phyloP scores from a whole-genome alignment of 768 basidiomycete genomes.

The Sutorius australiensis region DNA sequence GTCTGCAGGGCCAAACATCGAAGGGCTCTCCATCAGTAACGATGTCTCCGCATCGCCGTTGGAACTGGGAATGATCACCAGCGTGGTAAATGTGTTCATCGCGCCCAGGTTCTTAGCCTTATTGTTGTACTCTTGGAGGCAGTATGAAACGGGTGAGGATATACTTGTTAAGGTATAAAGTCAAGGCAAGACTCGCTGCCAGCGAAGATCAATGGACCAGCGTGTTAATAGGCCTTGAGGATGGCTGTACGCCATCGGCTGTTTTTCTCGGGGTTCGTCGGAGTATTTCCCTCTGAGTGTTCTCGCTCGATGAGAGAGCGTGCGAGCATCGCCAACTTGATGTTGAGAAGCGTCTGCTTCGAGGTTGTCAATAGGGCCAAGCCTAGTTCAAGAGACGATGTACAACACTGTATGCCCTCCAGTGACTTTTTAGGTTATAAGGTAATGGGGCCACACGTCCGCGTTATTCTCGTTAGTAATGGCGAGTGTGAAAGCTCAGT shows the following conservation, averaged over 20 bases:
- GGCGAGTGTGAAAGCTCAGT: no score
- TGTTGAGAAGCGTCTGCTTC: no score
- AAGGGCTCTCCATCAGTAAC: not conserved
- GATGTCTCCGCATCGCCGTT: conserved; percentile 2
- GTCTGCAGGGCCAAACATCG: conserved; percentile 1
- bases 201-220: not conserved
- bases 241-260: not conserved
- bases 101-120: not conserved
- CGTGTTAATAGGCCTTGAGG: not conserved
- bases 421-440: no score
- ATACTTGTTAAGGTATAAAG: not conserved
- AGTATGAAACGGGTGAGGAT: no score
- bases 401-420: no score
- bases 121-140: not conserved
- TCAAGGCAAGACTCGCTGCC: not conserved
- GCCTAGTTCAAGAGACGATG: no score
- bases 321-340: no score
- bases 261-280: not conserved
- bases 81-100: conserved; percentile 3
- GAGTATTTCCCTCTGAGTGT: no score
- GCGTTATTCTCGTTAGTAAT: no score
- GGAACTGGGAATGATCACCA: not conserved
- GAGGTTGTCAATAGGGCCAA: no score
- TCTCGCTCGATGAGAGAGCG: no score
- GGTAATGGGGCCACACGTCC: no score